Percentiles rank a stretch among this genome's conserved stretches.
Conservation (phyloP, 495 filamentous ascomycete genomes). For the Neurospora intermedia region DNA sequence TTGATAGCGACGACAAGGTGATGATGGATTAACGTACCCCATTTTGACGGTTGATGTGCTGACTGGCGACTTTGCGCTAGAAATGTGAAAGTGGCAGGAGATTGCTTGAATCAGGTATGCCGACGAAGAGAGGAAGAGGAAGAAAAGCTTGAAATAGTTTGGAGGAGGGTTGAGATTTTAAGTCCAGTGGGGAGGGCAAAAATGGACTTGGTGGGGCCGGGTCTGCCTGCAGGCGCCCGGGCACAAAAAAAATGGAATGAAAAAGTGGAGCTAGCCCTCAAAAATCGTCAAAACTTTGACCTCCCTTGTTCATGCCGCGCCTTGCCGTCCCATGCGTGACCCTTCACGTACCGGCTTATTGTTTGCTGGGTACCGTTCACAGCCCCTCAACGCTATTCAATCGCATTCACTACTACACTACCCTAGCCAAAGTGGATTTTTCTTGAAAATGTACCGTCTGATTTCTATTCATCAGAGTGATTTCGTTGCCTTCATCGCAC, state of each 20-base stretch:
- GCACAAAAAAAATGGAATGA: conserved; percentile 13
- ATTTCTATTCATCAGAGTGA: neutral
- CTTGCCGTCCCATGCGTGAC: conserved; percentile 11
- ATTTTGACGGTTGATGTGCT: conserved; percentile 18
- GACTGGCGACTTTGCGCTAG: conserved; percentile 15
- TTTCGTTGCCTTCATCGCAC: neutral
- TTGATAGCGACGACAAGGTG: neutral
- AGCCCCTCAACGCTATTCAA: neutral
- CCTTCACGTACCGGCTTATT: neutral
- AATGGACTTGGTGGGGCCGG: conserved; percentile 13
- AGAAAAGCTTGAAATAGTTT: conserved; percentile 9
- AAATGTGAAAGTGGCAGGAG: conserved; percentile 22
- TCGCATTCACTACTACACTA: neutral
- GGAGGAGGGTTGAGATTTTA: conserved; percentile 24
- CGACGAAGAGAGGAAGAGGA: conserved; percentile 23
- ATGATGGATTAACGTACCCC: conserved; percentile 13
- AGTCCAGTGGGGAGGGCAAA: conserved; percentile 15
- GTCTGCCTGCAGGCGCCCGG: neutral
- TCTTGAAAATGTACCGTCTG: neutral
- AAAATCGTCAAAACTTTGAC: conserved; percentile 7
- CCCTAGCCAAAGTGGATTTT: neutral
- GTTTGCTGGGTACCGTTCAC: neutral
- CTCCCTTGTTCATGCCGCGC: conserved; percentile 11
- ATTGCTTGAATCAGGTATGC: conserved; percentile 30
- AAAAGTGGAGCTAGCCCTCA: conserved; percentile 19